These are phyloP conservation scores for Schizosaccharomyces japonicus DNA, from an alignment of 805 yeast species.

Conservation along the genomic window DNA sequence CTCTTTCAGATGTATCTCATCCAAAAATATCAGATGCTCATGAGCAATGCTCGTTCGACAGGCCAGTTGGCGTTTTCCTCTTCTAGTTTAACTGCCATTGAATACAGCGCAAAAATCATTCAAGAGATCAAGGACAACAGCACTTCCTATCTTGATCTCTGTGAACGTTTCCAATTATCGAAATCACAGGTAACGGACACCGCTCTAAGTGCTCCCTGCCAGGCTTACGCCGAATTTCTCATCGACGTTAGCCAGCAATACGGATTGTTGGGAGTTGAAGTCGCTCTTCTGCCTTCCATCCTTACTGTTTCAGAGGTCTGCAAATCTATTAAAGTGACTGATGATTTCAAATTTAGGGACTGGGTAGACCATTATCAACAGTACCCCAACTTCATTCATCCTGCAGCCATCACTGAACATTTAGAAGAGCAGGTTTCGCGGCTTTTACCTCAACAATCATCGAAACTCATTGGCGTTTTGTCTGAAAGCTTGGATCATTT, in stretches of 20 bases:
- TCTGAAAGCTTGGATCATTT: background rate
- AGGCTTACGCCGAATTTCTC: background rate
- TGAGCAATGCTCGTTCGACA: background rate
- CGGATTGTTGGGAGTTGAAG: background rate
- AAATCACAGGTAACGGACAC: background rate
- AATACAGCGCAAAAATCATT: conserved; percentile 1
- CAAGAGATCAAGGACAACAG: background rate
- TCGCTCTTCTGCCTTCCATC: background rate
- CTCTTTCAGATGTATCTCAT: background rate
- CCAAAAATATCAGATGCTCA: background rate
- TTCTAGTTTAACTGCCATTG: conserved; percentile 1
- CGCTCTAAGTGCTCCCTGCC: background rate
- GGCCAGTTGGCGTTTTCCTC: background rate
- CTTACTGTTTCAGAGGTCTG: background rate
- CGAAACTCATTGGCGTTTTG: background rate
- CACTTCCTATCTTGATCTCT: background rate
- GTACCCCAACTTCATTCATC: background rate
- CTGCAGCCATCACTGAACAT: background rate
- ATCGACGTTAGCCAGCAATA: background rate
- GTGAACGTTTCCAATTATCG: background rate
- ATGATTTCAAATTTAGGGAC: background rate
- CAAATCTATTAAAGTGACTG: background rate
- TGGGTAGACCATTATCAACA: background rate
- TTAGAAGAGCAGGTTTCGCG: background rate
- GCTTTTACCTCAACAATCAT: background rate